Base-by-base conservation (phyloP, 164 flowering plant species). In the Brasenia schreberi region DNA sequence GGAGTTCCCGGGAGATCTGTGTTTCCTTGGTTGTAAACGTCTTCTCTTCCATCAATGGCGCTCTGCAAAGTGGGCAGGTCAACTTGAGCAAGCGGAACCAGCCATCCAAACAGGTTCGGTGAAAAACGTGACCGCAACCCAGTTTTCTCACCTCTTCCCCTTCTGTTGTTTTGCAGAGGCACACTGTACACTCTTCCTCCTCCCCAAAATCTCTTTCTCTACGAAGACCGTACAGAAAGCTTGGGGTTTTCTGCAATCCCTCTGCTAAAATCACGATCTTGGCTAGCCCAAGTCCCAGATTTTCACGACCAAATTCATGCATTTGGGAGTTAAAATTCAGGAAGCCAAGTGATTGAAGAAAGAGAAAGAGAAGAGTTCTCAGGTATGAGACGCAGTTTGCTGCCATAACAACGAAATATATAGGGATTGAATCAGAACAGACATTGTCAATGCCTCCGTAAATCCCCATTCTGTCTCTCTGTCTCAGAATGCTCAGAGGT, bases 51-150 rank as follows among this genome's bases (percentile, higher is more conserved):
- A 73, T 65, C 33, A 85, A 63, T 5, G 82, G 79, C 12, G 81
- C 74, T 11, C 97, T 83, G 65, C 97, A 90, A 5, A 90, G 84
- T 5, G 97, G 97, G 74, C 97, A 90, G 61, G 61, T 82, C 70
- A 84, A 77, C 69, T 86, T 81, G 64, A 72, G 79, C 56, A 77
- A 83, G 66, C 76, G 76, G 12, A 90, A 76, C 94, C 97, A 90
- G 1, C 89, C 89, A 43, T 88, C 94, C 62, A 90, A 76, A 76
- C 94, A 90, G 18, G 67, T 70, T 69, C 76, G 81, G 56, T 90
- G 97, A 64, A 90, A 90, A 23, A 86, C 84, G 71, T 90, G 97
- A 69, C 84, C 62, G 72, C 97, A 90, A 19, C 70, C 76, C 43
- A 90, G 79, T 78, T 58, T 74, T 60, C 90, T 82, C 68, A 88